Percentiles rank a stretch among this genome's conserved stretches.
Evolutionary conservation across 495 filamentous ascomycete genomes (phyloP).

Genomic region (Daldinia grandis): DNA sequence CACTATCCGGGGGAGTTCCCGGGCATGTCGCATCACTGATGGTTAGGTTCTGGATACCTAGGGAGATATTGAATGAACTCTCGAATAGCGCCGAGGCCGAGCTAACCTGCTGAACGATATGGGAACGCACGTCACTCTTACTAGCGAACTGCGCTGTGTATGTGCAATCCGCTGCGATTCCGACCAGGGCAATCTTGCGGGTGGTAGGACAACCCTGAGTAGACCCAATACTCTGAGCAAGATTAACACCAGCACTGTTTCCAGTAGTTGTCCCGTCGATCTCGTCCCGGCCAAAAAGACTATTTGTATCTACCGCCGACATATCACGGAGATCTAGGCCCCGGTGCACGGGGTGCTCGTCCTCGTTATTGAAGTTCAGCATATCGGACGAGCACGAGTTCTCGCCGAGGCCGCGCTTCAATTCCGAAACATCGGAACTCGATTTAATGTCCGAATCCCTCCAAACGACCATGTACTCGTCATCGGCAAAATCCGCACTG

Average conservation of each 20-base stretch:
- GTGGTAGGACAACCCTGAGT: conserved; percentile 85
- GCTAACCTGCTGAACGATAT: conserved; percentile 86
- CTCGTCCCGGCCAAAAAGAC: conserved; percentile 54
- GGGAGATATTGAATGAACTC: conserved; percentile 88
- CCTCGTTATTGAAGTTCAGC: conserved; percentile 74
- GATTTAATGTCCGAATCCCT: conserved; percentile 83
- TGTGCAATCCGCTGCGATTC: conserved; percentile 90
- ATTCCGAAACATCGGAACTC: conserved; percentile 34
- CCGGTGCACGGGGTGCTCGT: conserved; percentile 70
- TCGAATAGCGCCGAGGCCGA: conserved; percentile 87
- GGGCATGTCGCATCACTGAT: conserved; percentile 76
- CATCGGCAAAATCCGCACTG: conserved; percentile 62
- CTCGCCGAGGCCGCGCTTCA: conserved; percentile 48
- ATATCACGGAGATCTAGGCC: conserved; percentile 46
- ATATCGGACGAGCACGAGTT: conserved; percentile 67
- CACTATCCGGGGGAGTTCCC: conserved; percentile 64
- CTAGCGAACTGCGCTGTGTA: conserved; percentile 76
- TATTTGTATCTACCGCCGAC: conserved; percentile 43
- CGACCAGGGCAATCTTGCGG: conserved; percentile 88
- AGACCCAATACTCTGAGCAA: conserved; percentile 80
- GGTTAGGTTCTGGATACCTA: conserved; percentile 86
- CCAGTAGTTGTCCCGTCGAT: conserved; percentile 67
- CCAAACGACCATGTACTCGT: conserved; percentile 90
- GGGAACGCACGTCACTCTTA: conserved; percentile 65
- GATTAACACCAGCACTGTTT: conserved; percentile 84